Conservation (phyloP, 441 rosid species). For the Biscutella laevigata region DNA sequence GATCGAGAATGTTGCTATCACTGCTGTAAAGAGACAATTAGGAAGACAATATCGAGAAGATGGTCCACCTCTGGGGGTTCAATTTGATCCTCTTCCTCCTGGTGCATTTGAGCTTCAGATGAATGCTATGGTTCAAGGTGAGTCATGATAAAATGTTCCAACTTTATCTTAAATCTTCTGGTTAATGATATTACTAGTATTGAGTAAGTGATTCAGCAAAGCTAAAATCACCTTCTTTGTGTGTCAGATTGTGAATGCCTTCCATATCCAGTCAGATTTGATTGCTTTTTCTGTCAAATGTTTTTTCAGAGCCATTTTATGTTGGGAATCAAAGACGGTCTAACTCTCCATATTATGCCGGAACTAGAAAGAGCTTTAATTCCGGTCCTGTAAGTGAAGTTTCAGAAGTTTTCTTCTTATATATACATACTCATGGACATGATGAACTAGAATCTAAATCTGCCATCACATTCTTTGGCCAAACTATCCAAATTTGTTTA, state of each 20-base stretch:
- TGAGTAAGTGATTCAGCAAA: constrained; percentile 1
- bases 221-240: constrained; percentile 15
- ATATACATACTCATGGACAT: neutral
- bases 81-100: constrained; percentile 76
- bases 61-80: constrained; percentile 76
- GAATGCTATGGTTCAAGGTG: constrained; percentile 47
- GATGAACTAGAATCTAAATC: neutral
- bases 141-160: constrained; percentile 15
- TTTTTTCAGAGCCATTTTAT: constrained; percentile 44
- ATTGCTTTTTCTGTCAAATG: constrained; percentile 17
- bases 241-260: constrained; percentile 23
- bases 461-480: neutral
- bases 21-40: constrained; percentile 73
- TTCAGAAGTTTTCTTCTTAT: constrained; percentile 16
- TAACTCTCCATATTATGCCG: constrained; percentile 39
- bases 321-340: constrained; percentile 44
- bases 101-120: constrained; percentile 62
- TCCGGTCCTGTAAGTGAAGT: constrained; percentile 50
- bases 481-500: neutral
- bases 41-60: constrained; percentile 70
- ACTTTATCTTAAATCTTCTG: neutral
- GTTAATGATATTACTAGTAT: constrained; percentile 7
- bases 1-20: constrained; percentile 61
- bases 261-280: constrained; percentile 21
- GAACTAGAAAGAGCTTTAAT: constrained; percentile 31